These are phyloP conservation scores for Naganishia sp. DNA, from an alignment of 1,284 basidiomycete species.

Conservation along the genomic window DNA sequence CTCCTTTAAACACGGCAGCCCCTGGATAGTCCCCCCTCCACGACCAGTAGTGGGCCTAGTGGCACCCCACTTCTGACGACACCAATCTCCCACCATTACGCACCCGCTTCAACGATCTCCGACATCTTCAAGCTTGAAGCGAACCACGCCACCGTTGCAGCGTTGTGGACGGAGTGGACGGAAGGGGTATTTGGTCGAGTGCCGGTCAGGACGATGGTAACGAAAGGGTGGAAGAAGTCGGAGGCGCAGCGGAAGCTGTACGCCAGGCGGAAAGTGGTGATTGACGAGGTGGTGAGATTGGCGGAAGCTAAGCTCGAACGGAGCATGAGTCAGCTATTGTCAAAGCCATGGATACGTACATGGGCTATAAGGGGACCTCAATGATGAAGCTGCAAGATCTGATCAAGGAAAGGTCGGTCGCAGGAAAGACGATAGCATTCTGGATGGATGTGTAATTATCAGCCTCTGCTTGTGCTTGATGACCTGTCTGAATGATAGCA, in stretches of 20 bases:
- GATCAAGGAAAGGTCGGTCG: slow-evolving; percentile 4
- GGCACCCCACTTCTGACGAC: no score
- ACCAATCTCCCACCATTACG: no score
- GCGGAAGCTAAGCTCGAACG: background rate
- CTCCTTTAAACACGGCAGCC: background rate
- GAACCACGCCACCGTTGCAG: slow-evolving; percentile 1
- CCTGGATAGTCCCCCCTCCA: no score
- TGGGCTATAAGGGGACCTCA: background rate
- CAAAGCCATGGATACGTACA: background rate
- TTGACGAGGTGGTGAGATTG: slow-evolving; percentile 1
- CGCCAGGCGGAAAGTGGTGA: background rate
- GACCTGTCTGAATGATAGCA: no score
- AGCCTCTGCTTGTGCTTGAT: no score
- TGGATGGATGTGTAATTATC: background rate
- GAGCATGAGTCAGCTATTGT: background rate
- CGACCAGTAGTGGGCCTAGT: no score
- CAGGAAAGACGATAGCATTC: background rate
- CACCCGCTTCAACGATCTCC: background rate
- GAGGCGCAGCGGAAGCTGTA: slow-evolving; percentile 11
- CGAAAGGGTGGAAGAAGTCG: background rate
- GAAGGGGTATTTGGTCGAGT: slow-evolving; percentile 4
- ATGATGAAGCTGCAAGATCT: slow-evolving; percentile 7
- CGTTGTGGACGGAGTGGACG: slow-evolving; percentile 14
- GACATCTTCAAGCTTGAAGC: slow-evolving; percentile 4
- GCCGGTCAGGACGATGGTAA: background rate